Base-by-base conservation (phyloP, 768 basidiomycete genomes). In the Lactifluus rugatus region DNA sequence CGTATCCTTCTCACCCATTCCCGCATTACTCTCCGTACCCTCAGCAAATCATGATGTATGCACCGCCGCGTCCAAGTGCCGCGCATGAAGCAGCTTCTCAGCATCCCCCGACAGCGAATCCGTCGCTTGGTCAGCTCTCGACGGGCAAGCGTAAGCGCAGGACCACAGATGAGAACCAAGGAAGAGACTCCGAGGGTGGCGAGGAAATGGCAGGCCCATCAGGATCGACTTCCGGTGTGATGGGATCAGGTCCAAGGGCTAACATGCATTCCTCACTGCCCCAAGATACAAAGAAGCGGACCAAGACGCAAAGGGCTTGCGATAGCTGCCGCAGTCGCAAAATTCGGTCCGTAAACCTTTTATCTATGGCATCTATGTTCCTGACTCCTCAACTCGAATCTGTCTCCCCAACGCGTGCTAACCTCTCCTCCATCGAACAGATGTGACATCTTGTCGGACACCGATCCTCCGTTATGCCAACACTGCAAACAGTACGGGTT, bases 401-500 rank as follows among this genome's bases (percentile, higher is more conserved):
- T 16, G 32, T 41, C 46, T 28, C 49, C 52, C 5, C 21, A n/a
- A 46, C 54, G 57, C 54, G 54, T 61, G 58, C 58, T 64, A 57
- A 67, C 58, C 36, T 41, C 50, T 39, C 47, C 36, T 50, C 45
- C 39, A 47, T 60, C 52, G 49, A 42, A 34, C 66, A 78, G 83
- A 66, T 98, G 96, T 72, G 95, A 98, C 68, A 81, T 96, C 65
- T 76, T 98, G 17, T 37, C 78, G 0, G 89, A 93, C 65, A 70
- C 80, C 49, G 87, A 91, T 2, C 87, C 89, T 0, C 84, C 88
- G 17, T 67, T 88, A 49, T 97, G 93, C 68, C 88, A 93, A 65
- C 94, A 97, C 70, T 98, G 95, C 79, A 89, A 91, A 67, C 90
- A 93, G 68, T 92, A 93, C 66, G 80, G 82, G 45, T 90, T 93